These are phyloP conservation scores for Kuraishia piskuri DNA, from an alignment of 805 yeast genomes.

Conservation along the genomic window DNA sequence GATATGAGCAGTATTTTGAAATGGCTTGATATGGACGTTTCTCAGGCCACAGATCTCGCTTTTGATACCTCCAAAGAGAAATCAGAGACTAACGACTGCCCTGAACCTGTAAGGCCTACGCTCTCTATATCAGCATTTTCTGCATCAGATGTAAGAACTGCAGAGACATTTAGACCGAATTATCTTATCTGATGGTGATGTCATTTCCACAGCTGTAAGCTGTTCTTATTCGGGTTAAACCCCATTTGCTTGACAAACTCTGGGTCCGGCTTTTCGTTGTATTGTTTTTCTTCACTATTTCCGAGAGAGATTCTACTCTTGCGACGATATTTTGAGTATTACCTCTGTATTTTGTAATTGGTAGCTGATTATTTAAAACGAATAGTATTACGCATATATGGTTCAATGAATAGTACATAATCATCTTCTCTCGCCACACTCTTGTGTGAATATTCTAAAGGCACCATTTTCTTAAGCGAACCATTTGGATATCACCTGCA, in stretches of 20 bases:
- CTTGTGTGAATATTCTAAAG: constrained; percentile 3
- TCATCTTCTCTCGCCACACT: constrained; percentile 2
- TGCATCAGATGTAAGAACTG: neutral
- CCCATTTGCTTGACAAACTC: no score
- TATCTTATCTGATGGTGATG: neutral
- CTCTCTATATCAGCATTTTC: neutral
- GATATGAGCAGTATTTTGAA: neutral
- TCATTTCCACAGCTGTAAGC: no score
- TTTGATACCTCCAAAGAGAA: neutral
- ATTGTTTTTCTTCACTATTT: no score
- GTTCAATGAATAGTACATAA: neutral
- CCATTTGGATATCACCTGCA: constrained; percentile 31
- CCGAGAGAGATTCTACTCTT: no score
- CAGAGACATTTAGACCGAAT: neutral
- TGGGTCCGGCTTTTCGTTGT: no score
- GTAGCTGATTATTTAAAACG: neutral
- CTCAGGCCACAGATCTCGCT: no score
- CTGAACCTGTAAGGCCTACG: neutral
- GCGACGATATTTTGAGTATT: no score
- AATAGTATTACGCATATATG: neutral
- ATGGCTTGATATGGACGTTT: neutral
- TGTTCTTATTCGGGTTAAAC: no score
- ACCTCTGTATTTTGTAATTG: no score
- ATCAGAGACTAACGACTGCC: neutral
- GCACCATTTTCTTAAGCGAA: neutral